These are phyloP conservation scores for Coemansia sp. DNA, from an alignment of 192 early-diverging fungal species.

Conservation along the genomic window DNA sequence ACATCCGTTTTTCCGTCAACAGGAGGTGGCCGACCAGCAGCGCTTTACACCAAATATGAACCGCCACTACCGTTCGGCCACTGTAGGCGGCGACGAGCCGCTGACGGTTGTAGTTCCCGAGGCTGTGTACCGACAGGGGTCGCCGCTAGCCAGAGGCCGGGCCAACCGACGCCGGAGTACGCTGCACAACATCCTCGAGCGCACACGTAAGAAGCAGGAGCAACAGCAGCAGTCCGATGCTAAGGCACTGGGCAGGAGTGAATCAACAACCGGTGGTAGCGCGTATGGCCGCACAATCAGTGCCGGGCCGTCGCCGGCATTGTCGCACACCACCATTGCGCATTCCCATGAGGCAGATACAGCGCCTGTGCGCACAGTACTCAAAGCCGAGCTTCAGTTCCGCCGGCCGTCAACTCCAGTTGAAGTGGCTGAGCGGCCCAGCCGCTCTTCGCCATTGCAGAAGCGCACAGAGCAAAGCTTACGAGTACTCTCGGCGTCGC, in stretches of 20 bases:
- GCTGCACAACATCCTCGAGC: slow-evolving; percentile 51
- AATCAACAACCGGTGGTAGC: neutral
- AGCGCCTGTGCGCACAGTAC: slow-evolving; percentile 34
- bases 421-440: slow-evolving; percentile 17
- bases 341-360: neutral
- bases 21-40: slow-evolving; percentile 34
- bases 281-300: slow-evolving; percentile 13
- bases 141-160: slow-evolving; percentile 35
- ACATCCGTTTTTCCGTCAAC: neutral
- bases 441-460: slow-evolving; percentile 40
- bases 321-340: neutral
- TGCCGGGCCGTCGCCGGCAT: slow-evolving; percentile 11
- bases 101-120: slow-evolving; percentile 35
- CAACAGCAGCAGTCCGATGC: slow-evolving; percentile 14
- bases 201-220: slow-evolving; percentile 38
- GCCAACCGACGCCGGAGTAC: slow-evolving; percentile 48
- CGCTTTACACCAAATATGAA: slow-evolving; percentile 55
- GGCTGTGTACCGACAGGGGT: slow-evolving; percentile 21
- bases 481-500: slow-evolving; percentile 16
- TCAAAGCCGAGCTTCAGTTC: slow-evolving; percentile 53
- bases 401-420: slow-evolving; percentile 22
- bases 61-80: slow-evolving; percentile 46
- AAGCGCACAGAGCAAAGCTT: slow-evolving; percentile 40
- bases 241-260: slow-evolving; percentile 9
- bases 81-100: slow-evolving; percentile 38